phyloP scores from a whole-genome alignment of 345 rosid species.

The Gossypium ekmanianum region DNA sequence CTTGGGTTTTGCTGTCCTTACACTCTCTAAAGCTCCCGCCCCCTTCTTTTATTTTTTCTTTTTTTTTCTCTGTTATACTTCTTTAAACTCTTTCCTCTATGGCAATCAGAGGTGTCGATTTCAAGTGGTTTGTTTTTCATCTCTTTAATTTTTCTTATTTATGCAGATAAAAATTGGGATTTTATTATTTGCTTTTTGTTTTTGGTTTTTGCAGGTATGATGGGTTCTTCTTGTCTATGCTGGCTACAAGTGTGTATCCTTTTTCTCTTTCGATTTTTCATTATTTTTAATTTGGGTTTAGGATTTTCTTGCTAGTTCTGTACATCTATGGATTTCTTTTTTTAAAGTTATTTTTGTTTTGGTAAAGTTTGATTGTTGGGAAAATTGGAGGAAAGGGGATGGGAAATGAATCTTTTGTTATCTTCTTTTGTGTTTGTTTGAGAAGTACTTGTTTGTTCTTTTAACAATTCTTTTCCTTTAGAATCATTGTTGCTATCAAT shows the following conservation, averaged over 20 bases:
- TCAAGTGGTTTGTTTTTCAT: conserved; percentile 72
- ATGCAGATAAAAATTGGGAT: not conserved
- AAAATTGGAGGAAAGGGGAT: not conserved
- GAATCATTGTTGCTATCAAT: conserved; percentile 49
- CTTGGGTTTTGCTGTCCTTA: not conserved
- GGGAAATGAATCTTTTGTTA: not conserved
- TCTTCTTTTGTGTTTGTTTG: not conserved
- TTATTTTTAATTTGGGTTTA: not conserved
- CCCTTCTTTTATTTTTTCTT: not conserved
- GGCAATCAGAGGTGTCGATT: conserved; percentile 90
- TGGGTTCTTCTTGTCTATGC: conserved; percentile 99
- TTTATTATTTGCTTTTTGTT: not conserved
- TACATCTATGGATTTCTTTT: not conserved
- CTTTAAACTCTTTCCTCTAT: conserved; percentile 28
- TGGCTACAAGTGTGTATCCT: conserved; percentile 99
- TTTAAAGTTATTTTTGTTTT: not conserved
- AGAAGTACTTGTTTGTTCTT: conserved; percentile 18
- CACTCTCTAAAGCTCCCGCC: not conserved
- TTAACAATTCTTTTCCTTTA: conserved; percentile 32
- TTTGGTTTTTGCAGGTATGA: conserved; percentile 70
- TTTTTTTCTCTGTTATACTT: not conserved
- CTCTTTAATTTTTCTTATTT: not conserved
- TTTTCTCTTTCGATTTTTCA: not conserved
- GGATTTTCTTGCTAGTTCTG: conserved; percentile 3
- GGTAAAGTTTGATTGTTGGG: not conserved